Evolutionary conservation across 148 eudicot species (phyloP), one percentile per base, ranked within the genome.

Genomic region (Vaccinium darrowii): DNA sequence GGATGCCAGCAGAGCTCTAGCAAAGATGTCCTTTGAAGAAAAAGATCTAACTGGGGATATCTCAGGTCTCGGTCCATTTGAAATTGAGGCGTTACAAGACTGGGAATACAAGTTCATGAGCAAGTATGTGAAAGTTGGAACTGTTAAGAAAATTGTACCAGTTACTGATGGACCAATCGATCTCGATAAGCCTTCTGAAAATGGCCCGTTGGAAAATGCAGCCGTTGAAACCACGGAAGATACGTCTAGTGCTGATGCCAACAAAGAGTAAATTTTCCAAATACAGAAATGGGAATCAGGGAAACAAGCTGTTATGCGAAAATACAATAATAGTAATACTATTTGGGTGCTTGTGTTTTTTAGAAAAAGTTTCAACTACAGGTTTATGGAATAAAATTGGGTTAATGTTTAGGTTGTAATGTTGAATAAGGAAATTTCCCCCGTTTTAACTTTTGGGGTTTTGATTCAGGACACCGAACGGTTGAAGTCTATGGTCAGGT

Each of bases 71-170:
- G 98, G 98, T 71, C 92, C 93, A 19, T 97, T 91, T 47, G 99
- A 97, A 89, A 94, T 95, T 4, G 99, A 97, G 84, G 98, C 96
- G 8, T 87, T 97, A 25, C 99, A 95, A 84, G 98, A 95, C 81
- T 97, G 99, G 99, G 99, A 97, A 58, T 97, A 94, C 93, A 97
- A 95, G 90, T 95, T 97, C 90, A 97, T 95, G 98, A 90, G 96
- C 91, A 97, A 97, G 84, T 97, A 97, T 75, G 95, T 92, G 14
- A 97, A 97, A 87, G 99, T 97, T 14, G 98, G 98, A 50, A 92
- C 98, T 23, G 75, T 97, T 76, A 93, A 91, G 88, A 89, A 78
- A 49, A 79, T 92, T 8, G 91, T 85, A 72, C 83, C 90, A 16
- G 92, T 72, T 18, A 87, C 89, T 36, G 93, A 91, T 51, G 91